phyloP scores from a whole-genome alignment of 2,329 filamentous ascomycete genomes.

The Myriosclerotinia duriaeana region DNA sequence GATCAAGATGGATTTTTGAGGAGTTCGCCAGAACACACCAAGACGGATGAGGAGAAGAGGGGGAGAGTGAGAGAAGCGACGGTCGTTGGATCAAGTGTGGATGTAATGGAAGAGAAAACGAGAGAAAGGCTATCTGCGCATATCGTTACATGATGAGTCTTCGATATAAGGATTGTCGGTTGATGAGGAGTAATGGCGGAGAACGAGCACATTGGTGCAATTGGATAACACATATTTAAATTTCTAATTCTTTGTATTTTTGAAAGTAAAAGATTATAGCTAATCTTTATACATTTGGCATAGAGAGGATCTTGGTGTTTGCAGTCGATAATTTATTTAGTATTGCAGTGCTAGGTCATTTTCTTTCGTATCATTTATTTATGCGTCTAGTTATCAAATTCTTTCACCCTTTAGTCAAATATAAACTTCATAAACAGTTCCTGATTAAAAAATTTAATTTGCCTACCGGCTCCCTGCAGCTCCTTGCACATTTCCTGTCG shows the following conservation, averaged over 20 bases:
- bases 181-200: too few relatives aligned
- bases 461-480: too few relatives aligned
- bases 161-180: not conserved
- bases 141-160: not conserved
- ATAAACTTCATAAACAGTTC: too few relatives aligned
- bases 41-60: not conserved
- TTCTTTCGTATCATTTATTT: not conserved
- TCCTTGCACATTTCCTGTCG: too few relatives aligned
- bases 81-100: not conserved
- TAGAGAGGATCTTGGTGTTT: not conserved
- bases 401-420: too few relatives aligned
- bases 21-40: conserved; percentile 26
- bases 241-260: not conserved
- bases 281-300: not conserved
- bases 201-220: too few relatives aligned
- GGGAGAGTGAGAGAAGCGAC: not conserved
- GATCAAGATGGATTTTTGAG: conserved; percentile 35
- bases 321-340: not conserved
- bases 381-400: too few relatives aligned
- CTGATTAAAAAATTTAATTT: too few relatives aligned
- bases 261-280: not conserved
- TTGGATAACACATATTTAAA: not conserved
- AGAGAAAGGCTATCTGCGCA: conserved; percentile 1
- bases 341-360: too few relatives aligned
- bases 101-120: not conserved